These are phyloP conservation scores for Hypoxylon sp. DNA, from an alignment of 2,329 filamentous ascomycete species.

Conservation along the genomic window DNA sequence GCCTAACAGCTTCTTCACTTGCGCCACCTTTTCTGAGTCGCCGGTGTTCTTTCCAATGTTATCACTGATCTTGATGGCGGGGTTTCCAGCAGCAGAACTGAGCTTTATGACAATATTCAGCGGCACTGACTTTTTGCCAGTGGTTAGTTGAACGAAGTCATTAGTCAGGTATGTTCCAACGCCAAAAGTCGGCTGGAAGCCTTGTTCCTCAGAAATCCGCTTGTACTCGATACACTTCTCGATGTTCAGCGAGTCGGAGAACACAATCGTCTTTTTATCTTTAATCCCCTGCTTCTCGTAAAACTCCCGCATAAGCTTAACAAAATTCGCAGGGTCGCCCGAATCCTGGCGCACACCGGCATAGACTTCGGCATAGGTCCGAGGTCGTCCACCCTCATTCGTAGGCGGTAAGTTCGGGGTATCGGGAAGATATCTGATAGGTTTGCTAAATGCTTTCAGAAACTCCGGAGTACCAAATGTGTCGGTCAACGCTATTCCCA, in stretches of 20 bases:
- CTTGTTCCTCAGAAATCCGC: slow-evolving; percentile 81
- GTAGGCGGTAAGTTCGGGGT: slow-evolving; percentile 55
- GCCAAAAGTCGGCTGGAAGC: slow-evolving; percentile 90
- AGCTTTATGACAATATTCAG: slow-evolving; percentile 99
- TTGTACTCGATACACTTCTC: slow-evolving; percentile 94
- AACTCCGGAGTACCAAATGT: slow-evolving; percentile 96
- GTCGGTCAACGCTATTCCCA: slow-evolving; percentile 93
- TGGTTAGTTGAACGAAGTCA: slow-evolving; percentile 82
- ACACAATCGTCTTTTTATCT: slow-evolving; percentile 90
- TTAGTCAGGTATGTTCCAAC: slow-evolving; percentile 97
- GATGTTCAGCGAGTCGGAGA: slow-evolving; percentile 94
- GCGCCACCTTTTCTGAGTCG: slow-evolving; percentile 81
- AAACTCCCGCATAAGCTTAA: slow-evolving; percentile 83
- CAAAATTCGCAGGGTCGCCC: slow-evolving; percentile 85
- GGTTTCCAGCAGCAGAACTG: slow-evolving; percentile 83
- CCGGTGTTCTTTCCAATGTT: slow-evolving; percentile 97
- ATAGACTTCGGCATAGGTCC: slow-evolving; percentile 86
- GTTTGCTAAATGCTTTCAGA: slow-evolving; percentile 84
- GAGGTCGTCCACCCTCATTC: slow-evolving; percentile 61
- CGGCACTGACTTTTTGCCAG: slow-evolving; percentile 86
- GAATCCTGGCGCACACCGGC: slow-evolving; percentile 91
- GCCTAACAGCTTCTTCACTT: slow-evolving; percentile 87
- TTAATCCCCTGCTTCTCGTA: slow-evolving; percentile 82
- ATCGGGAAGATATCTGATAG: slow-evolving; percentile 64
- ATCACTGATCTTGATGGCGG: slow-evolving; percentile 92